phyloP scores from a whole-genome alignment of 192 early-diverging fungal genomes.

The Phlyctochytrium planicorne region DNA sequence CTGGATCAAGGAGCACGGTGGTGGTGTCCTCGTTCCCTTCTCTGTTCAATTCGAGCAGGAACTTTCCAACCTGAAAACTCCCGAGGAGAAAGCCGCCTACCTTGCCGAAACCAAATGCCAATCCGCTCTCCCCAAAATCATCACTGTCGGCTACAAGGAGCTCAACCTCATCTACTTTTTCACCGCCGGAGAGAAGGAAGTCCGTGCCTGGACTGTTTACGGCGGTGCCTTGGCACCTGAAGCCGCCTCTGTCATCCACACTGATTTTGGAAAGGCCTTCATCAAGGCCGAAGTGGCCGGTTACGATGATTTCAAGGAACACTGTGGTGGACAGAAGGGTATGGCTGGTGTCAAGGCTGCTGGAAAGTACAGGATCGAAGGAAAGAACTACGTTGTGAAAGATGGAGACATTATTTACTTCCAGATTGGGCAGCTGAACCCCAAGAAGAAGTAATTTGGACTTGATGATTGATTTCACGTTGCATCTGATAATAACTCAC shows the following conservation, averaged over 20 bases:
- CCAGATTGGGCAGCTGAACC: constrained; percentile 30
- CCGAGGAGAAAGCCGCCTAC: constrained; percentile 51
- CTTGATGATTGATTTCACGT: no score
- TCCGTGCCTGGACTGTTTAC: constrained; percentile 83
- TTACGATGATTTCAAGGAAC: constrained; percentile 47
- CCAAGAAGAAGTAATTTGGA: constrained; percentile 29
- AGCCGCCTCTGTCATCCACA: constrained; percentile 87
- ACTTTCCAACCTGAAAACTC: constrained; percentile 39
- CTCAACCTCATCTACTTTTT: constrained; percentile 91
- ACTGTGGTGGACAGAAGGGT: no score
- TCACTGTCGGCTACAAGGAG: constrained; percentile 79
- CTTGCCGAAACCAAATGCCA: constrained; percentile 29
- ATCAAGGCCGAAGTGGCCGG: constrained; percentile 78
- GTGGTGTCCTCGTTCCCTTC: constrained; percentile 73
- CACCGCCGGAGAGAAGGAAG: constrained; percentile 86
- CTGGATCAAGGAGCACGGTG: constrained; percentile 36
- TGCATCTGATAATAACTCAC: no score
- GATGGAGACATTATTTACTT: constrained; percentile 78
- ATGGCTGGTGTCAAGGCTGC: constrained; percentile 74
- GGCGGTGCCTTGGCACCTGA: constrained; percentile 77
- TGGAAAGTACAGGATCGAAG: constrained; percentile 88
- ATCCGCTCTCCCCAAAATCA: constrained; percentile 84
- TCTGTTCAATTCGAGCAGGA: constrained; percentile 78
- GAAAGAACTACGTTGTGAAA: constrained; percentile 86
- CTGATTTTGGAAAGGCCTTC: constrained; percentile 72